Evolutionary conservation across 2,329 filamentous ascomycete species (phyloP), one percentile per base, ranked within the genome.

Genomic region (Fusarium paranaense): DNA sequence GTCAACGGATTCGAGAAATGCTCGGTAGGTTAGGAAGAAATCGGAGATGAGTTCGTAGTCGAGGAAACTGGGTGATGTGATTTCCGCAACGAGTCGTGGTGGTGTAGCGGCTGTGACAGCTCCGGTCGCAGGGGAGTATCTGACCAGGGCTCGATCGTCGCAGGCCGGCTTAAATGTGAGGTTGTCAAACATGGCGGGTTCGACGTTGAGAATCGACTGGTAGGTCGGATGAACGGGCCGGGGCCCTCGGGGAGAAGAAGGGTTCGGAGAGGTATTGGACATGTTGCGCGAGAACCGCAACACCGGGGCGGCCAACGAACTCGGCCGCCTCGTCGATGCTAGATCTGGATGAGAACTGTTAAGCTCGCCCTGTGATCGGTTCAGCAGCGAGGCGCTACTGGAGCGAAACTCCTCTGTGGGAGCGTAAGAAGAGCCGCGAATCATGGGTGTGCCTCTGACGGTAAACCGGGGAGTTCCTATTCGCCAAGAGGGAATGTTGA

Each of bases 41-140:
- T 99, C 97, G 1, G 97, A 98, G 6, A 99, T 90, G 6, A 99
- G 88, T 79, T 98, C 96, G 81, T 99, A 99, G 82, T 99, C 96
- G 79, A 99, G 90, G 80, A 98, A 98, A 59, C 91, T 95, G 18
- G 97, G 95, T 1, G 97, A 98, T 0, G 97, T 98, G 72, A 99
- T 98, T 83, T 99, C 95, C 14, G 96, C 95, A 59, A 99, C 94
- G 40, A 99, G 90, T 14, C 97, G 92, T 4, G 95, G 92, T 2
- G 96, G 95, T 0, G 95, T 98, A 16, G 97, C 97, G 37, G 97
- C 97, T 33, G 92, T 92, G 22, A 99, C 95, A 47, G 94, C 90
- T 58, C 92, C 91, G 13, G 90, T 90, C 5, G 87, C 85, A 4
- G 91, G 82, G 20, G 94, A 92, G 81, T 97, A 98, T 67, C 94